A percentile compares a stretch with the other conserved stretches of the same genome.
Conservation (phyloP, 192 early-diverging fungal species). For the Kickxella alabastrina region DNA sequence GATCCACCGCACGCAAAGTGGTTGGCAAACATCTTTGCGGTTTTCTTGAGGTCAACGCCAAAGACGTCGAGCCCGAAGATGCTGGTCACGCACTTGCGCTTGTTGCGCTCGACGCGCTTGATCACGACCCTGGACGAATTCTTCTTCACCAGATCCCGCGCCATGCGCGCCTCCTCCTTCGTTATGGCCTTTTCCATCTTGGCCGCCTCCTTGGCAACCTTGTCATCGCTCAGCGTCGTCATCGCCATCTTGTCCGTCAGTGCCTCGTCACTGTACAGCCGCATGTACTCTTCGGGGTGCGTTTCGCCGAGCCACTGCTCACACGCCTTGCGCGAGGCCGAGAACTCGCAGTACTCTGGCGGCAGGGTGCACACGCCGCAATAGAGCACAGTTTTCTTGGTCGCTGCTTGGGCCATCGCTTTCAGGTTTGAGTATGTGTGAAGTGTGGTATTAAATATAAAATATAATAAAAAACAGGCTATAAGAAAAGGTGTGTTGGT, state of each 20-base stretch:
- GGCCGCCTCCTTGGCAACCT: slow-evolving; percentile 40
- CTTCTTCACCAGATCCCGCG: slow-evolving; percentile 73
- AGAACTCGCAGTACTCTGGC: slow-evolving; percentile 83
- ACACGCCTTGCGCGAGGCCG: slow-evolving; percentile 77
- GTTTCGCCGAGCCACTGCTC: slow-evolving; percentile 68
- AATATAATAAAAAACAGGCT: too few species aligned
- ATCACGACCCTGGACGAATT: slow-evolving; percentile 72
- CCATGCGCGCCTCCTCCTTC: slow-evolving; percentile 71
- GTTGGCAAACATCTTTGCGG: slow-evolving; percentile 91
- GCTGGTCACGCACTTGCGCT: slow-evolving; percentile 86
- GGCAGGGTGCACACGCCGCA: slow-evolving; percentile 45
- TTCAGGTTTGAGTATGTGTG: not conserved
- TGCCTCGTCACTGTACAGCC: slow-evolving; percentile 55
- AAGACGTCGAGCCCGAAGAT: slow-evolving; percentile 85
- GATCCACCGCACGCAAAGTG: slow-evolving; percentile 96
- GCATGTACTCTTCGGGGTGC: slow-evolving; percentile 57
- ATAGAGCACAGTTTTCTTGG: slow-evolving; percentile 19
- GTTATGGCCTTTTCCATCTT: slow-evolving; percentile 55
- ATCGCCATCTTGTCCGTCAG: slow-evolving; percentile 29
- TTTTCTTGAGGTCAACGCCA: slow-evolving; percentile 95
- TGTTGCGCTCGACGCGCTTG: slow-evolving; percentile 86
- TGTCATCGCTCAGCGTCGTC: slow-evolving; percentile 45
- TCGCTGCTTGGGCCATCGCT: slow-evolving; percentile 2
- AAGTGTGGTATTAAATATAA: not conserved
- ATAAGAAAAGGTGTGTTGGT: too few species aligned